A percentile compares a stretch with the other conserved stretches of the same genome.
Conservation (phyloP, 208 protist genomes). For the Ichthyophonus hoferi region DNA sequence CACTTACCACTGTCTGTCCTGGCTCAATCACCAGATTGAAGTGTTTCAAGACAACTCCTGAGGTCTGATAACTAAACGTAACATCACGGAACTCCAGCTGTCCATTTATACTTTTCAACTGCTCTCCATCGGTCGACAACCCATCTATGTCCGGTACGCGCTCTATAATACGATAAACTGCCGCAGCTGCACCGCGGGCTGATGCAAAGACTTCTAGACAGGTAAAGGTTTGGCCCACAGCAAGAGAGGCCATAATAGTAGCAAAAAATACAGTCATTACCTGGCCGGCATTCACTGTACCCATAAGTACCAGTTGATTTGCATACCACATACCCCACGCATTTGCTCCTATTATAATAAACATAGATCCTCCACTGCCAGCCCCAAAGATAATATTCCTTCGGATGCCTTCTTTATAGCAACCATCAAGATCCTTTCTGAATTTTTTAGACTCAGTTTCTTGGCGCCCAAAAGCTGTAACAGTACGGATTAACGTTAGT, state of each 20-base stretch:
- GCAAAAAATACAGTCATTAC: conserved; percentile 48
- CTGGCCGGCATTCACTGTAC: conserved; percentile 25
- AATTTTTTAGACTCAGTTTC: conserved; percentile 22
- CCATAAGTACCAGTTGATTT: conserved; percentile 3
- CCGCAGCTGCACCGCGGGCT: neutral
- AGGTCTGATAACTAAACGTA: conserved; percentile 51
- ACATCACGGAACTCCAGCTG: conserved; percentile 60
- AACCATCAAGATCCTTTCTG: neutral
- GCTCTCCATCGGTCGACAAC: neutral
- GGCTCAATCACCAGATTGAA: conserved; percentile 39
- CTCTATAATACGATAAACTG: neutral
- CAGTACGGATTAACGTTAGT: conserved; percentile 57
- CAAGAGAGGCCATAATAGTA: conserved; percentile 39
- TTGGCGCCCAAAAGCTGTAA: conserved; percentile 56
- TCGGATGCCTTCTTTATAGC: neutral
- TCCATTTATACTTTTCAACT: conserved; percentile 22
- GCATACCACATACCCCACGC: conserved; percentile 44
- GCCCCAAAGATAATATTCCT: neutral
- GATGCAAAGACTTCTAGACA: neutral
- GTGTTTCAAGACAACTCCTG: conserved; percentile 42
- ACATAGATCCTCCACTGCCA: conserved; percentile 43
- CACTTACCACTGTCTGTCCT: conserved; percentile 25
- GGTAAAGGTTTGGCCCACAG: conserved; percentile 33
- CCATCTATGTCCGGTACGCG: neutral
- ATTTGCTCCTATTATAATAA: conserved; percentile 39